These are phyloP conservation scores for Diaporthe capsici DNA, from an alignment of 2,329 filamentous ascomycete genomes.

Conservation along the genomic window DNA sequence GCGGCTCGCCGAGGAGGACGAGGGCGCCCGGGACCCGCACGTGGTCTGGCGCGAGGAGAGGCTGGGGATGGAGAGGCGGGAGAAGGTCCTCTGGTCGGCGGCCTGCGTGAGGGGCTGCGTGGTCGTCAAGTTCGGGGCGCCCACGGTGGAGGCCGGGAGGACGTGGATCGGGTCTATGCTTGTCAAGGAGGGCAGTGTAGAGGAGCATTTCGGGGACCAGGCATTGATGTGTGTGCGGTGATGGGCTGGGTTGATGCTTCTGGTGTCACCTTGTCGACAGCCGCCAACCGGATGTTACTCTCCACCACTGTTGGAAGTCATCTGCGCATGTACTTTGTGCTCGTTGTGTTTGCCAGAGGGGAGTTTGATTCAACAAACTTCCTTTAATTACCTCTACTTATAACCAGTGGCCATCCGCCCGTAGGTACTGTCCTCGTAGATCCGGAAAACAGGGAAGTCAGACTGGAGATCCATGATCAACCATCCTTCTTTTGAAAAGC, in stretches of 20 bases:
- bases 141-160: constrained; percentile 83
- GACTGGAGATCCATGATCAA: not conserved
- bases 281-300: not conserved
- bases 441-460: not conserved
- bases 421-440: not conserved
- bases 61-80: constrained; percentile 69
- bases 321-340: not conserved
- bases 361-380: not conserved
- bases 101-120: constrained; percentile 86
- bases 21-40: constrained; percentile 56
- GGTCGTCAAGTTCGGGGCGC: constrained; percentile 91
- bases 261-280: not conserved
- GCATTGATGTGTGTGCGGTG: constrained; percentile 81
- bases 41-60: constrained; percentile 70
- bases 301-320: too few species aligned
- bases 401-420: not conserved
- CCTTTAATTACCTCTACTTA: not conserved
- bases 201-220: constrained; percentile 81
- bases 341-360: not conserved
- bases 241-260: constrained; percentile 37
- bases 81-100: constrained; percentile 84
- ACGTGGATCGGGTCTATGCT: constrained; percentile 86
- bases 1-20: constrained; percentile 51
- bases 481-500: not conserved
- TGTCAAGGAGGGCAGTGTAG: constrained; percentile 79